A percentile compares a stretch with the other conserved stretches of the same genome.
Conservation (phyloP, 805 yeast species). For the Huiozyma sinensis region DNA sequence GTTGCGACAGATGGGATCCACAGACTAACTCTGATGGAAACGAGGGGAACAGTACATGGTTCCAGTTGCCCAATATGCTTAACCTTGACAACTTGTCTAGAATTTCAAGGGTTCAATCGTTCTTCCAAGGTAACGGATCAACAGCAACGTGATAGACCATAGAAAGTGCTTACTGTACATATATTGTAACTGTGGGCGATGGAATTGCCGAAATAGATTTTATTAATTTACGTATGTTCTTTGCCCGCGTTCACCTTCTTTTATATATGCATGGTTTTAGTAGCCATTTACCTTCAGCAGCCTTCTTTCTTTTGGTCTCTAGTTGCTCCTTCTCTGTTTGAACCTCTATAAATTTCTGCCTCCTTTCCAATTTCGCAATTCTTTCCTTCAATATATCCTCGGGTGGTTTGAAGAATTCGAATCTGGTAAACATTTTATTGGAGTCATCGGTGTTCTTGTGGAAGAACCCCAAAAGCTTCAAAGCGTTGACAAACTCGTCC, state of each 20-base stretch:
- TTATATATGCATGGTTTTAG: constrained; percentile 95
- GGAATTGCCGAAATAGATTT: not conserved
- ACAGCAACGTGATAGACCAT: not conserved
- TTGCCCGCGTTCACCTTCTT: constrained; percentile 42
- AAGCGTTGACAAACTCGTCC: constrained; percentile 67
- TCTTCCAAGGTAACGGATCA: constrained; percentile 13
- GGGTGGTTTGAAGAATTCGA: constrained; percentile 86
- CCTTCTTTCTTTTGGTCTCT: constrained; percentile 39
- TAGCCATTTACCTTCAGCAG: constrained; percentile 78
- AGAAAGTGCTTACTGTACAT: not conserved
- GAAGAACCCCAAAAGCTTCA: constrained; percentile 73
- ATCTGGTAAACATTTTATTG: constrained; percentile 89
- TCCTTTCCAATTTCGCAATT: constrained; percentile 49
- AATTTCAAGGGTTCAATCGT: constrained; percentile 18
- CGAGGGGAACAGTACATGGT: constrained; percentile 14
- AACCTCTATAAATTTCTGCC: constrained; percentile 57
- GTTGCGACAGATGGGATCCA: constrained; percentile 80
- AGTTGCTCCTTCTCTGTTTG: constrained; percentile 54
- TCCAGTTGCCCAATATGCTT: constrained; percentile 22
- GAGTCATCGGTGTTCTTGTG: constrained; percentile 78
- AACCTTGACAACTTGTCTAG: constrained; percentile 18
- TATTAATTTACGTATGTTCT: not conserved
- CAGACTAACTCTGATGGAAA: constrained; percentile 6
- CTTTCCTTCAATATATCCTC: constrained; percentile 54
- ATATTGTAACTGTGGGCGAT: not conserved